Percentiles rank a stretch among this genome's conserved stretches.
phyloP scores from a whole-genome alignment of 106 monocot genomes.

The Dendrobium huoshanense region DNA sequence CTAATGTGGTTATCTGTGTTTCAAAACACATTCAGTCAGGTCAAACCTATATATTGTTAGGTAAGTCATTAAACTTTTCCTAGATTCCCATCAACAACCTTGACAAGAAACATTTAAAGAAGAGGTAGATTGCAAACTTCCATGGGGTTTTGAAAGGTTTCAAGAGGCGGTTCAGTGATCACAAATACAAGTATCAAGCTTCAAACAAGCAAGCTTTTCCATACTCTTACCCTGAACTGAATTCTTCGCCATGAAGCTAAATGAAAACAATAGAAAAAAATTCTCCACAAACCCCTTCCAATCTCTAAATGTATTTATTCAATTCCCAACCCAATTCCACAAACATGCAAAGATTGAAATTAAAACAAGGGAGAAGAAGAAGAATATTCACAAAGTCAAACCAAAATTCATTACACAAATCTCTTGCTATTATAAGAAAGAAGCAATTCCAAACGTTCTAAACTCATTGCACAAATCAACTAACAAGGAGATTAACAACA shows the following conservation, averaged over 20 bases:
- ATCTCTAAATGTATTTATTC: background rate
- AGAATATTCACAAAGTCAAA: background rate
- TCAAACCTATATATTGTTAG: background rate
- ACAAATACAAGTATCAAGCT: background rate
- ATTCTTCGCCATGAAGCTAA: background rate
- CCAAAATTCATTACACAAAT: background rate
- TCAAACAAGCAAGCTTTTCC: background rate
- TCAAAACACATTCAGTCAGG: background rate
- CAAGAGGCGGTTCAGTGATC: background rate
- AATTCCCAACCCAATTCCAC: background rate
- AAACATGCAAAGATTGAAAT: background rate
- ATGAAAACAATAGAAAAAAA: background rate
- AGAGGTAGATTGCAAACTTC: background rate
- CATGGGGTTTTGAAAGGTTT: background rate
- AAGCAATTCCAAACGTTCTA: background rate
- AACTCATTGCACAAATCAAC: slow-evolving; percentile 7
- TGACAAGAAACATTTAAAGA: background rate
- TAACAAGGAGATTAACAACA: background rate
- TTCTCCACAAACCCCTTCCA: background rate
- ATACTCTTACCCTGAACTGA: background rate
- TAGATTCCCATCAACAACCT: background rate
- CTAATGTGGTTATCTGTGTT: background rate
- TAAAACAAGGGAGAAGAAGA: background rate
- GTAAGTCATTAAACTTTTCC: background rate
- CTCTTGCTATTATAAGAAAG: background rate